Conservation (phyloP, 352 stramenopile genomes). For the Phytophthora colocasiae region DNA sequence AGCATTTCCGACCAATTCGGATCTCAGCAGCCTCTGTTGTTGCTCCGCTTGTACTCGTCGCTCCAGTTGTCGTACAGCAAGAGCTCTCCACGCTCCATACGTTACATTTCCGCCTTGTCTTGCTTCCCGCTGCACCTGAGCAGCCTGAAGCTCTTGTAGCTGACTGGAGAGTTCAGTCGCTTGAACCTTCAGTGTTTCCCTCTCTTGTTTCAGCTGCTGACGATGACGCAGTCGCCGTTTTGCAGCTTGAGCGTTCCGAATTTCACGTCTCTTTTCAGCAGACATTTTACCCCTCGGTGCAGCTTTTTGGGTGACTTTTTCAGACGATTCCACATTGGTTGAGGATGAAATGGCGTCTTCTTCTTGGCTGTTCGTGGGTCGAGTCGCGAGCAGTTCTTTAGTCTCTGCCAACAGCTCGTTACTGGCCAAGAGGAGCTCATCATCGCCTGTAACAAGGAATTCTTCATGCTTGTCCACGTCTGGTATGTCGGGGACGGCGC, state of each 20-base stretch:
- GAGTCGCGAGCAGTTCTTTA: slow-evolving; percentile 7
- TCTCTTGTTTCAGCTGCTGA: slow-evolving; percentile 27
- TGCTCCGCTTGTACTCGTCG: slow-evolving; percentile 19
- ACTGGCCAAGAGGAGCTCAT: slow-evolving; percentile 1
- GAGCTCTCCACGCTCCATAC: slow-evolving; percentile 14
- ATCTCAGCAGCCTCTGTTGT: slow-evolving; percentile 9
- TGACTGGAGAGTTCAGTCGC: background rate
- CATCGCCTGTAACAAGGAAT: background rate
- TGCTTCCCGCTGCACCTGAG: background rate
- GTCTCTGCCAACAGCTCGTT: slow-evolving; percentile 18
- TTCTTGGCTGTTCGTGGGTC: background rate
- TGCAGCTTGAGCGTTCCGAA: slow-evolving; percentile 22
- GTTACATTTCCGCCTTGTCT: slow-evolving; percentile 3
- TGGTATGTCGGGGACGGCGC: no score
- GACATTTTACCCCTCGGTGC: background rate
- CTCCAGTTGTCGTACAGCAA: slow-evolving; percentile 23
- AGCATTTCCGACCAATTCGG: slow-evolving; percentile 6
- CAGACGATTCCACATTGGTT: background rate
- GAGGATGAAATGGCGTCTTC: no score
- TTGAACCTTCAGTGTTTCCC: slow-evolving; percentile 12
- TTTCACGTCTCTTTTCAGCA: slow-evolving; percentile 9
- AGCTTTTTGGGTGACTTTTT: background rate
- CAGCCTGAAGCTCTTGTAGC: background rate
- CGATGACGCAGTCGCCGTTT: slow-evolving; percentile 18
- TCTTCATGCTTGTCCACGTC: no score